A percentile compares a stretch with the other conserved stretches of the same genome.
phyloP scores from a whole-genome alignment of 2,329 filamentous ascomycete genomes.

The Neurospora sp. region DNA sequence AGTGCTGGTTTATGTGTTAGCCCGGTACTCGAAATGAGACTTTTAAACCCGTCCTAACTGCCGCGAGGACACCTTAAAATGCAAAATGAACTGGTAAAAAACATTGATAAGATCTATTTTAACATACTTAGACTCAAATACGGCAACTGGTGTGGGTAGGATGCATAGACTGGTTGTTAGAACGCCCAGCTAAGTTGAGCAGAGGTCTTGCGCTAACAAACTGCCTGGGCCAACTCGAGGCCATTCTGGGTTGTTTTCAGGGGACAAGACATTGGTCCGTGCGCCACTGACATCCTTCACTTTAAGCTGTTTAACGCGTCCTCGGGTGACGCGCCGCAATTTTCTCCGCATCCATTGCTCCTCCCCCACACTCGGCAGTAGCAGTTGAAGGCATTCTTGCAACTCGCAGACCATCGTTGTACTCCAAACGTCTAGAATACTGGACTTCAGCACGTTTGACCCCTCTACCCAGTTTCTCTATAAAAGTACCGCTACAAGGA shows the following conservation, averaged over 20 bases:
- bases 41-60: background rate
- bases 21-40: background rate
- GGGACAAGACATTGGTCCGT: background rate
- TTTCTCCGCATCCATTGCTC: constrained; percentile 5
- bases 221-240: background rate
- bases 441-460: background rate
- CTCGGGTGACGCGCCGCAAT: constrained; percentile 14
- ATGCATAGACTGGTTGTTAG: background rate
- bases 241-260: background rate
- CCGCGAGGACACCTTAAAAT: background rate
- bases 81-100: background rate
- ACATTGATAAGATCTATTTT: background rate
- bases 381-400: background rate
- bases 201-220: background rate
- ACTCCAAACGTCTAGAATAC: background rate
- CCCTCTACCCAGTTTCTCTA: background rate
- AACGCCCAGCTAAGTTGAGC: background rate
- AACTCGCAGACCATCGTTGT: background rate
- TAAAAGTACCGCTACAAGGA: background rate
- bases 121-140: accelerated
- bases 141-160: background rate
- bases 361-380: background rate
- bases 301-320: constrained; percentile 13
- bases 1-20: background rate
- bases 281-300: background rate